These are phyloP conservation scores for Plasmodium gallinaceum DNA, from an alignment of 169 alveolate species.

Conservation along the genomic window DNA sequence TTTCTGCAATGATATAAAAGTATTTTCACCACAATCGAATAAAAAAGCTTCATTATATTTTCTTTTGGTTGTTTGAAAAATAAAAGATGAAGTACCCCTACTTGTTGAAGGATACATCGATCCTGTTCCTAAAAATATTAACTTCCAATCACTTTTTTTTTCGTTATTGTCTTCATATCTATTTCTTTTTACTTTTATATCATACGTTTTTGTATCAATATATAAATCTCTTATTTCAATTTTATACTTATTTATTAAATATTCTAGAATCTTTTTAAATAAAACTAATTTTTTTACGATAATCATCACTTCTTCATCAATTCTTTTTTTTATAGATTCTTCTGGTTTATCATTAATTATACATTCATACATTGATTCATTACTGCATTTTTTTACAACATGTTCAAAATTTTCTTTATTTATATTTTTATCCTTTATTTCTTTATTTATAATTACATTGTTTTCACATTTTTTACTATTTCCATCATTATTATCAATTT, in stretches of 20 bases:
- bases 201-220: conserved; percentile 28
- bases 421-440: background rate
- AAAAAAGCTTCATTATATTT: conserved; percentile 78
- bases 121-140: conserved; percentile 86
- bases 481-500: background rate
- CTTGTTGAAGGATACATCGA: conserved; percentile 83
- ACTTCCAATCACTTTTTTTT: conserved; percentile 78
- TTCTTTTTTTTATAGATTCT: too few species aligned
- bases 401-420: background rate
- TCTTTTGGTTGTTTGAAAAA: conserved; percentile 73
- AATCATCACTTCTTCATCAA: background rate
- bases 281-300: conserved; percentile 13
- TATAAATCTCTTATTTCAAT: conserved; percentile 4
- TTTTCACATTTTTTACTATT: background rate
- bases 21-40: conserved; percentile 87
- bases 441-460: background rate
- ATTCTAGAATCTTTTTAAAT: conserved; percentile 3
- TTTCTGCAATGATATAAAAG: conserved; percentile 76
- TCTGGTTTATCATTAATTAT: too few species aligned
- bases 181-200: conserved; percentile 32
- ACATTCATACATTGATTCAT: too few species aligned
- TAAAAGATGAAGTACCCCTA: conserved; percentile 83
- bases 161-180: conserved; percentile 15
- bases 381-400: background rate
- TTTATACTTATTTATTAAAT: background rate